Conservation (phyloP, 495 filamentous ascomycete genomes). For the Penicillium fimorum region DNA sequence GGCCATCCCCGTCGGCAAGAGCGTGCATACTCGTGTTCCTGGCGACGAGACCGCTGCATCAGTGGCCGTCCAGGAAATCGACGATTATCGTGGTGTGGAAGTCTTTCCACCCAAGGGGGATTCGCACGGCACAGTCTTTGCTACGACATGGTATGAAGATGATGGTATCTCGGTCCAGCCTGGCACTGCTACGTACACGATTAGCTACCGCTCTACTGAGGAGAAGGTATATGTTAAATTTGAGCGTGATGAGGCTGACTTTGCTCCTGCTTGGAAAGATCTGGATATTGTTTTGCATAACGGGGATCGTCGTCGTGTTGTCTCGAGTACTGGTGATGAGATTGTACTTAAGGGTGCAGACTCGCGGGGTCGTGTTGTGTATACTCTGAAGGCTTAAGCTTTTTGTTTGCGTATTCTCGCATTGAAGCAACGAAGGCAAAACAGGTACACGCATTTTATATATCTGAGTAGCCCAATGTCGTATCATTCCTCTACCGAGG, state of each 20-base stretch:
- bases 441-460: no score
- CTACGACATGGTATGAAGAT: constrained; percentile 60
- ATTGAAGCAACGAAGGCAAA: no score
- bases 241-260: constrained; percentile 37
- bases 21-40: constrained; percentile 53
- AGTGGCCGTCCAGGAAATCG: constrained; percentile 48
- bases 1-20: constrained; percentile 57
- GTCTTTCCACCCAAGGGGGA: constrained; percentile 56
- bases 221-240: constrained; percentile 45
- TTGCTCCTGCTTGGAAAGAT: constrained; percentile 52
- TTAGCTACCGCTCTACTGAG: constrained; percentile 46
- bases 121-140: constrained; percentile 39
- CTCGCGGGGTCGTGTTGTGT: constrained; percentile 34
- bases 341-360: constrained; percentile 35
- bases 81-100: constrained; percentile 62
- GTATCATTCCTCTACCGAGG: no score
- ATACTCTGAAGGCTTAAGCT: constrained; percentile 32
- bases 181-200: constrained; percentile 41
- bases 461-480: no score
- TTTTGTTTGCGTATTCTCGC: not conserved
- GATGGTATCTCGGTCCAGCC: constrained; percentile 55
- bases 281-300: constrained; percentile 51
- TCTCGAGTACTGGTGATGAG: constrained; percentile 31
- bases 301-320: constrained; percentile 48
- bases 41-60: constrained; percentile 56